phyloP scores from a whole-genome alignment of 164 flowering plant species.

The Vitis riparia region DNA sequence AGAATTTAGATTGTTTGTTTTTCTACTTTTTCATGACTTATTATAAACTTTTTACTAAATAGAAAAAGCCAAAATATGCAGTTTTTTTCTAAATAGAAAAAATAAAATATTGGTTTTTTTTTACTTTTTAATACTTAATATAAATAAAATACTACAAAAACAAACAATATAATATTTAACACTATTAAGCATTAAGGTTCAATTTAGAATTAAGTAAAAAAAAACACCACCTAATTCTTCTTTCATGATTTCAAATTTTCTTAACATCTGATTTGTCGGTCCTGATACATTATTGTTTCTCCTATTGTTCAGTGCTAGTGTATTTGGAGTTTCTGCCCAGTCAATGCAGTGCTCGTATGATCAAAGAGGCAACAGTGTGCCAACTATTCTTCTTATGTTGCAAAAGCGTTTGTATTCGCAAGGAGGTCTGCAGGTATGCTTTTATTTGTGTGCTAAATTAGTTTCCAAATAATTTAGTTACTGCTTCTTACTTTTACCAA shows the following conservation, averaged over 20 bases:
- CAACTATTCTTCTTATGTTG: constrained; percentile 90
- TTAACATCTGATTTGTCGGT: too few relatives aligned
- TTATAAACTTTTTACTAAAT: too few relatives aligned
- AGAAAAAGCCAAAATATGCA: too few relatives aligned
- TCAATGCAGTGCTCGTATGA: constrained; percentile 97
- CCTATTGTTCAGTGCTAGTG: constrained; percentile 59
- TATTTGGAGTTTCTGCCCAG: constrained; percentile 92
- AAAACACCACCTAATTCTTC: background rate
- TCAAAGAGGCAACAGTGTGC: constrained; percentile 83
- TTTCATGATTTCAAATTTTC: background rate
- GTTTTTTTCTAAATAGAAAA: too few relatives aligned
- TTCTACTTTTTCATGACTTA: too few relatives aligned
- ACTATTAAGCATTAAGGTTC: too few relatives aligned
- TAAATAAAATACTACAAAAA: too few relatives aligned
- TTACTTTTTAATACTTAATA: too few relatives aligned
- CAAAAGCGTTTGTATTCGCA: constrained; percentile 72
- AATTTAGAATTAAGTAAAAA: too few relatives aligned
- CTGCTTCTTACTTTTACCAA: background rate
- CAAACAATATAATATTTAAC: too few relatives aligned
- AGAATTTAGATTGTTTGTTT: too few relatives aligned
- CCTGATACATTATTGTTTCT: constrained; percentile 1
- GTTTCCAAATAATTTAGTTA: background rate
- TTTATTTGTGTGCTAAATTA: constrained; percentile 6
- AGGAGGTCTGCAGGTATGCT: constrained; percentile 82
- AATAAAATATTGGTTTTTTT: too few relatives aligned